Base-by-base conservation (phyloP, 495 filamentous ascomycete species). In the Astrothelium macrocarpum region DNA sequence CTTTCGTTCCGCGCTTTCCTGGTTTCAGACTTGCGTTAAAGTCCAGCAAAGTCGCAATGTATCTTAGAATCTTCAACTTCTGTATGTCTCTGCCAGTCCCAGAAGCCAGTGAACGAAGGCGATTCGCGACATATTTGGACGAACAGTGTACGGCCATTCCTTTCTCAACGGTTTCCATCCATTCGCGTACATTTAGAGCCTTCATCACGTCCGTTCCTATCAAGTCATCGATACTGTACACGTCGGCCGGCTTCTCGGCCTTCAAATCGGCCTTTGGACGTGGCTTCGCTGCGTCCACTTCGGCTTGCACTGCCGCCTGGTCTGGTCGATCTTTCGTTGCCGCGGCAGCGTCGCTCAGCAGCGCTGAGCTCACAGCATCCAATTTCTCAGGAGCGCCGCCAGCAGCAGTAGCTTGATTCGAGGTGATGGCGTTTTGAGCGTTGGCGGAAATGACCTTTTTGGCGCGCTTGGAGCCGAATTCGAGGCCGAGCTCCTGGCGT, bases 391-490 rank as follows among this genome's bases (percentile, higher is more conserved):
- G 36, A 42, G 14, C 58, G 23, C 14, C 65, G 59, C 65, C 62
- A 60, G 42, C 75, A 74, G 20, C 73, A 69, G 20, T 5, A 10
- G 23, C 49, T 29, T 56, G 49, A 9, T 9, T 56, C 20, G 61
- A 59, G 45, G 31, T 28, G 65, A 95, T 90, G 43, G 90, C 88
- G 67, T 95, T 95, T 71, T 90, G 85, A 26, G 89, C 86, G 59
- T 88, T 77, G 34, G 87, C 85, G 29, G 82, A 82, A 64, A 93
- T 85, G 1, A 87, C 88, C 75, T 95, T 95, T 79, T 88, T 88
- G 1, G 95, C 85, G 77, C 95, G 95, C 78, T 90, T 95, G 36
- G 91, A 96, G 67, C 94, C 95, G 77, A 98, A 98, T 59, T 87
- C 85, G 69, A 90, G 83, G 65, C 91, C 94, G 4, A 98, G 86